Evolutionary conservation across 1,284 basidiomycete genomes (phyloP), one percentile per base, ranked within the genome.

Genomic region (Apiotrichum laibachii): DNA sequence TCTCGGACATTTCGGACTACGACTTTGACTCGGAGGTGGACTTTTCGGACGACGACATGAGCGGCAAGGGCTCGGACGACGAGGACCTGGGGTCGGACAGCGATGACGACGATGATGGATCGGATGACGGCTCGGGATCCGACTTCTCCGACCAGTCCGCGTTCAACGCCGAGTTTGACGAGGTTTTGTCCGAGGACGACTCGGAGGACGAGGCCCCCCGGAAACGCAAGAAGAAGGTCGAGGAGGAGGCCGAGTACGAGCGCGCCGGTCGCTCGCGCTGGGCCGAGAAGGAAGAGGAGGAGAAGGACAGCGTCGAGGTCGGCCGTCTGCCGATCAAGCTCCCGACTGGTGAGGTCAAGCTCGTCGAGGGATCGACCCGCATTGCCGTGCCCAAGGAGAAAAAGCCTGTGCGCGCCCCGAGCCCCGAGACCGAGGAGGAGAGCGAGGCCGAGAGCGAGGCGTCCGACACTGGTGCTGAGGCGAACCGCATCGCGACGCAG

Each of bases 261-360:
- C 53, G 39, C 5, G 59, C 62, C 4, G 71, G 68, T 2, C 63
- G 74, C 13, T 50, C 65, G 16, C 64, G 70, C 21, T 74, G 73
- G 72, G 46, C 61, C 0, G 64, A 62, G 26, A 46, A 57, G 42
- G 66, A 68, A 16, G 52, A 61, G n/a, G 67, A 67, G 21, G 66
- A 70, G 21, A 67, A 67, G 35, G 69, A 72, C 43, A 59, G 62
- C 19, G 69, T 74, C 19, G 72, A 82, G 54, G 83, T 92, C 51
- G 82, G 84, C 54, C 82, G 88, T 46, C 80, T 95, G 50, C 92
- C 92, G 12, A 92, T 93, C 72, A 95, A 94, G 75, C 81, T 93
- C 3, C 82, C 86, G 5, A 83, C 88, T 59, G 92, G 92, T 2
- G 85, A 84, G 61, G 82, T 95, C 61, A 83, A 87, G 62, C 67